These are phyloP conservation scores for Cercospora zeina DNA, from an alignment of 2,329 filamentous ascomycete genomes.

Conservation along the genomic window DNA sequence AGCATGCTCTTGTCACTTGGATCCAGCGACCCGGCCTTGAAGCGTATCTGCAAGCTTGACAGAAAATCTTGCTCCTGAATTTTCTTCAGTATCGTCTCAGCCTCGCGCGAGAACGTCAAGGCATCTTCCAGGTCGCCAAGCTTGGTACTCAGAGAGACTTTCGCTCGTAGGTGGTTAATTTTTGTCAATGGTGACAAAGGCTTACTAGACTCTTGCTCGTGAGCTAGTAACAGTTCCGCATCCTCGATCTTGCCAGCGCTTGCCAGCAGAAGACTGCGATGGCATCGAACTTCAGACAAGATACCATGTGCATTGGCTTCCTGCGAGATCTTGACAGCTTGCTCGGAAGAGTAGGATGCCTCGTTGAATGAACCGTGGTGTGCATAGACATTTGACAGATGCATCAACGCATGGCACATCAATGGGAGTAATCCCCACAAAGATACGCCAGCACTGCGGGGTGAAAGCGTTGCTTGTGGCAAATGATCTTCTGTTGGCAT, in stretches of 20 bases:
- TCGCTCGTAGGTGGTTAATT: conserved; percentile 30
- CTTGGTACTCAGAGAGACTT: conserved; percentile 28
- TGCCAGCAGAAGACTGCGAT: conserved; percentile 31
- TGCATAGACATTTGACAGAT: conserved; percentile 75
- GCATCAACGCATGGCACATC: conserved; percentile 68
- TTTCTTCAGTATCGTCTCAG: conserved; percentile 17
- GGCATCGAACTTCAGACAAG: conserved; percentile 25
- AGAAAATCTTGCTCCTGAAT: conserved; percentile 18
- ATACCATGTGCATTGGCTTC: conserved; percentile 25
- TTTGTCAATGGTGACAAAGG: conserved; percentile 16
- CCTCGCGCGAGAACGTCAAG: conserved; percentile 25
- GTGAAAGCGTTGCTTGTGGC: not conserved
- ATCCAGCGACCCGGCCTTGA: not conserved
- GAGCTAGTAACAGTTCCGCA: conserved; percentile 36
- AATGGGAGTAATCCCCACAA: conserved; percentile 80
- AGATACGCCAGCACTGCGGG: conserved; percentile 59
- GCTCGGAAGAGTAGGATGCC: conserved; percentile 82
- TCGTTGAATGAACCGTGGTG: conserved; percentile 86
- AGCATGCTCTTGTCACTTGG: not conserved
- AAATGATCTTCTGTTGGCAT: conserved; percentile 39
- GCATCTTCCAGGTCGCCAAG: conserved; percentile 31
- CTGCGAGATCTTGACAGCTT: conserved; percentile 74
- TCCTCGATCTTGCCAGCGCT: conserved; percentile 34
- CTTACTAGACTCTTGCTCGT: conserved; percentile 15
- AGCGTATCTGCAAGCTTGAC: not conserved